phyloP scores from a whole-genome alignment of 192 early-diverging fungal genomes.

The Lobosporangium transversale region DNA sequence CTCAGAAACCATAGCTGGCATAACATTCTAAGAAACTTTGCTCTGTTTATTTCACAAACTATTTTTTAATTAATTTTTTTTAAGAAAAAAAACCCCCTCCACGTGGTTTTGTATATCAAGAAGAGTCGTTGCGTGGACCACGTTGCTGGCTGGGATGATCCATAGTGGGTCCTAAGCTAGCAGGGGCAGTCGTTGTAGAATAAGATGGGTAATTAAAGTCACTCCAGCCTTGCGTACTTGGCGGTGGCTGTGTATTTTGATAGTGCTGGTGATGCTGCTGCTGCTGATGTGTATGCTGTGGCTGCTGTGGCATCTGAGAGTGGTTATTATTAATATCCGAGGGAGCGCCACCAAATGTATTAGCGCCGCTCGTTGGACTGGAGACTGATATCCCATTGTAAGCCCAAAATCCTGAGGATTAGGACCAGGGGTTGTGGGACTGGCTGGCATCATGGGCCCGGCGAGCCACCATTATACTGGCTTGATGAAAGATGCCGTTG shows the following conservation, averaged over 20 bases:
- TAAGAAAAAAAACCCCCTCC: too few relatives aligned
- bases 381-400: conserved; percentile 34
- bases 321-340: conserved; percentile 11
- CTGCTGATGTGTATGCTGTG: background rate
- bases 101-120: too few relatives aligned
- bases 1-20: too few relatives aligned
- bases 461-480: conserved; percentile 23
- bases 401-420: conserved; percentile 21
- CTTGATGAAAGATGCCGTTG: conserved; percentile 6
- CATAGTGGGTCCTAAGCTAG: too few relatives aligned
- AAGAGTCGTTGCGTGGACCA: too few relatives aligned
- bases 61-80: too few relatives aligned
- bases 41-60: too few relatives aligned
- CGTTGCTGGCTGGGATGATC: too few relatives aligned
- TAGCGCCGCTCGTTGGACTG: conserved; percentile 7
- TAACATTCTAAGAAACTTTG: too few relatives aligned
- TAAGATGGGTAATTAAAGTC: conserved; percentile 28
- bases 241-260: conserved; percentile 11
- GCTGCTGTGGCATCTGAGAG: conserved; percentile 7
- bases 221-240: conserved; percentile 24
- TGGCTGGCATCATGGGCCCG: conserved; percentile 12
- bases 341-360: conserved; percentile 14
- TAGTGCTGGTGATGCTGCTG: conserved; percentile 16
- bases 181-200: too few relatives aligned
- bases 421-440: background rate